Percentiles rank a stretch among this genome's conserved stretches.
Conservation (phyloP, 2,329 filamentous ascomycete genomes). For the Pseudogymnoascus sp. region DNA sequence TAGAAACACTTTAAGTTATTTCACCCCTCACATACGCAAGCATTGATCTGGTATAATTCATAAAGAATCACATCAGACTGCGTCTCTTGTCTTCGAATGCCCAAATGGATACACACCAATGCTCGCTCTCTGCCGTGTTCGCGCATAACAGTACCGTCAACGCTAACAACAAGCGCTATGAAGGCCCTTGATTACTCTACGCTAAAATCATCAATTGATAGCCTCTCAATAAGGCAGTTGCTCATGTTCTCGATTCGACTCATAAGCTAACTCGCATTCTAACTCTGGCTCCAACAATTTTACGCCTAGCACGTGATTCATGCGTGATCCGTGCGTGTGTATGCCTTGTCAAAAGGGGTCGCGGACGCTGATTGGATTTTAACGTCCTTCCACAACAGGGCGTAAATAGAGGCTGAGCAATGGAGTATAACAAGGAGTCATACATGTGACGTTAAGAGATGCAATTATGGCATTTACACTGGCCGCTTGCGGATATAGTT, state of each 20-base stretch:
- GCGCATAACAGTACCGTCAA: too few relatives aligned
- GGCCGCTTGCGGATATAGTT: not conserved
- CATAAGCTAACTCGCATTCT: not conserved
- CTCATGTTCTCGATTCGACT: not conserved
- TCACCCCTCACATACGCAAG: too few relatives aligned
- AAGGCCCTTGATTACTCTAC: not conserved
- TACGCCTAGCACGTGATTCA: not conserved
- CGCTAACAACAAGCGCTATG: not conserved
- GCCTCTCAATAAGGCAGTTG: not conserved
- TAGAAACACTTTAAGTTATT: too few relatives aligned
- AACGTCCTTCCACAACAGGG: not conserved
- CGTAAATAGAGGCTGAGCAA: not conserved
- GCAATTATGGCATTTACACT: not conserved
- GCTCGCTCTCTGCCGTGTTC: too few relatives aligned
- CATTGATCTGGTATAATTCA: too few relatives aligned
- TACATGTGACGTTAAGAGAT: not conserved
- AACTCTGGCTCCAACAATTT: not conserved
- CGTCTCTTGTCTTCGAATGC: too few relatives aligned
- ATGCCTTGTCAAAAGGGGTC: not conserved
- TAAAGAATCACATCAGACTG: too few relatives aligned
- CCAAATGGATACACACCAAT: too few relatives aligned
- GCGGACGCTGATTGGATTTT: not conserved
- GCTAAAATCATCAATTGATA: not conserved
- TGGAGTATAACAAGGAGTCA: not conserved
- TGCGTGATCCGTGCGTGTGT: not conserved